phyloP scores from a whole-genome alignment of 2,329 filamentous ascomycete genomes.

The Fusarium redolens region DNA sequence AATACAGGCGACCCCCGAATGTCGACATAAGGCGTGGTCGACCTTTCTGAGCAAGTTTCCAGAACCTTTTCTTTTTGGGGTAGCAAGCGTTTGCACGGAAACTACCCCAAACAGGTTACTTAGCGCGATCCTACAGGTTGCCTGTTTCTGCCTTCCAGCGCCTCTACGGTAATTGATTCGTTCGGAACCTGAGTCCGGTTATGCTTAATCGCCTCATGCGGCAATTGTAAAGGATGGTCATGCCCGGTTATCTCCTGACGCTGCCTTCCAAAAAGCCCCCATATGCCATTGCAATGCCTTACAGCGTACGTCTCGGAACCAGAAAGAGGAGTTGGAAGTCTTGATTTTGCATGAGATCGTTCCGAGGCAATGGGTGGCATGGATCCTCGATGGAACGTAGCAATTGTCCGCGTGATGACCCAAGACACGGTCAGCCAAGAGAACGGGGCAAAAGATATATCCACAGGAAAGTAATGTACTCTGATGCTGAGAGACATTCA shows the following conservation, averaged over 20 bases:
- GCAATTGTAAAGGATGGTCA: slow-evolving; percentile 7
- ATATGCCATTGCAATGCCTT: not conserved
- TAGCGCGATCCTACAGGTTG: not conserved
- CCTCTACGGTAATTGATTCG: slow-evolving; percentile 16
- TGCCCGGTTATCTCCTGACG: slow-evolving; percentile 31
- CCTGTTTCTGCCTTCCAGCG: not conserved
- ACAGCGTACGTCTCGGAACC: not conserved
- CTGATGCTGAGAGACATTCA: not conserved
- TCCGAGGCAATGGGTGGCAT: slow-evolving; percentile 10
- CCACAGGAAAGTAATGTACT: slow-evolving; percentile 6
- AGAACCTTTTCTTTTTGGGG: slow-evolving; percentile 22
- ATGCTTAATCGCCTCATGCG: slow-evolving; percentile 10
- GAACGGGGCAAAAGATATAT: slow-evolving; percentile 6
- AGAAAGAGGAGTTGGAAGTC: not conserved
- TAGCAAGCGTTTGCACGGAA: not conserved
- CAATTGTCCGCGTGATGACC: slow-evolving; percentile 6
- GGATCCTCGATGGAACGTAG: slow-evolving; percentile 16
- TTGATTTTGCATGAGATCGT: slow-evolving; percentile 11
- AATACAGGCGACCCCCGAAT: not conserved
- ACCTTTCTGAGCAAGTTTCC: slow-evolving; percentile 20
- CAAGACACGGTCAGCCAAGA: slow-evolving; percentile 13
- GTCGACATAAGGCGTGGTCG: slow-evolving; percentile 7
- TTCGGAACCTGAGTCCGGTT: slow-evolving; percentile 12
- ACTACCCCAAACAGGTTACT: not conserved
- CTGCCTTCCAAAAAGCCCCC: not conserved